Conservation (phyloP, 2,329 filamentous ascomycete species). For the Ceratocystis colombiana region DNA sequence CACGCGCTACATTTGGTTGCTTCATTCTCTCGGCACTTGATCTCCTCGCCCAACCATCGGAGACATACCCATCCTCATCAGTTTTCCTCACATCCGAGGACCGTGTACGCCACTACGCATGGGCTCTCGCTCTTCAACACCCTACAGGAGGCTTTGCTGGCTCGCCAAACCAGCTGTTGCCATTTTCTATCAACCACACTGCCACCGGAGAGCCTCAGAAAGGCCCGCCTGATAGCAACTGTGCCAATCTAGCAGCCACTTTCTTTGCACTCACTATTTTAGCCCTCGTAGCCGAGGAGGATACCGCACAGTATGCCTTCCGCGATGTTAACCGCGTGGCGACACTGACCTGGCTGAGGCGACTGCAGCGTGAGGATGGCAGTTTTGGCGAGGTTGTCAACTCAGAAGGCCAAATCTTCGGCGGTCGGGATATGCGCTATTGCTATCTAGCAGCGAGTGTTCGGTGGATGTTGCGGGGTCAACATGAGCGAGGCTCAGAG, state of each 20-base stretch:
- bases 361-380: constrained; percentile 70
- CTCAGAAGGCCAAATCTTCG: constrained; percentile 50
- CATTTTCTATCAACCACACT: constrained; percentile 29
- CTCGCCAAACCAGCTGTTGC: constrained; percentile 58
- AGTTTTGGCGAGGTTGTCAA: constrained; percentile 80
- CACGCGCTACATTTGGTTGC: constrained; percentile 78
- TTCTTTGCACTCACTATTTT: constrained; percentile 77
- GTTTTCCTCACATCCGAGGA: constrained; percentile 40
- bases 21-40: constrained; percentile 83
- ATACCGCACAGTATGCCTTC: constrained; percentile 40
- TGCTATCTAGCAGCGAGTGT: constrained; percentile 77
- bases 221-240: constrained; percentile 18
- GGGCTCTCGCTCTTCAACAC: constrained; percentile 82
- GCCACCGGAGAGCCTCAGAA: background rate
- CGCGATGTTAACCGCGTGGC: constrained; percentile 54
- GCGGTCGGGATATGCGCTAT: constrained; percentile 75
- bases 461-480: constrained; percentile 68
- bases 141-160: constrained; percentile 80
- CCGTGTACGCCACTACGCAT: constrained; percentile 46
- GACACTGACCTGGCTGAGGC: constrained; percentile 63
- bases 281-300: constrained; percentile 42
- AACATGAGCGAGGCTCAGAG: constrained; percentile 40
- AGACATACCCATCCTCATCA: constrained; percentile 35
- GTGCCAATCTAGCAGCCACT: constrained; percentile 71
- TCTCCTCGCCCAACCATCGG: constrained; percentile 55